phyloP scores from a whole-genome alignment of 2,329 filamentous ascomycete genomes.

The Xylaria sp. region DNA sequence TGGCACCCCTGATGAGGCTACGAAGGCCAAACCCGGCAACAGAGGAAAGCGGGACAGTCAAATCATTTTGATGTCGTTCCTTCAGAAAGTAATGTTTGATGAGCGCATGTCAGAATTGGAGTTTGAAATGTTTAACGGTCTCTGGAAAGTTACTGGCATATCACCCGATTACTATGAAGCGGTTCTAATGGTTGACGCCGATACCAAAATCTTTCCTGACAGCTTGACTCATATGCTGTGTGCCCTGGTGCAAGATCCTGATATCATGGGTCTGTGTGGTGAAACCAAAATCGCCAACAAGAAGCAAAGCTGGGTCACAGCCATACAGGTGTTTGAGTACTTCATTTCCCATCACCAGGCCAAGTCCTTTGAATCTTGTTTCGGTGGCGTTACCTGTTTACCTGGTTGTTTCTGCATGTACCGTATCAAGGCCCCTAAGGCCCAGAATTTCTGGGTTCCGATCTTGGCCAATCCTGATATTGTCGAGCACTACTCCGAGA shows the following conservation, averaged over 20 bases:
- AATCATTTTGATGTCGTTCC: conserved; percentile 98
- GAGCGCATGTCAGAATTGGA: conserved; percentile 99
- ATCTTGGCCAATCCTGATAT: conserved; percentile 98
- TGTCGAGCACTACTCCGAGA: conserved; percentile 99
- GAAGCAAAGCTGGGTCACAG: conserved; percentile 90
- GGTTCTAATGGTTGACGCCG: conserved; percentile 98
- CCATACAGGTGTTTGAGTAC: conserved; percentile 99
- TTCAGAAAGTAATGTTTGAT: conserved; percentile 99
- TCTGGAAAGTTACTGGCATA: conserved; percentile 99
- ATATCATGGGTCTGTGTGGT: conserved; percentile 98
- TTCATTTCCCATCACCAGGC: conserved; percentile 98
- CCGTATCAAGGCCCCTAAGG: conserved; percentile 98
- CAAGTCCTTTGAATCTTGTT: conserved; percentile 98
- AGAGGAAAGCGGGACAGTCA: conserved; percentile 98
- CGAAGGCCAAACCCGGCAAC: conserved; percentile 89
- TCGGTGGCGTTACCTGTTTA: conserved; percentile 98
- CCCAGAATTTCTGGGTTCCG: conserved; percentile 99
- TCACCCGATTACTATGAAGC: conserved; percentile 98
- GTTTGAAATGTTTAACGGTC: conserved; percentile 99
- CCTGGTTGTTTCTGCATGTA: conserved; percentile 99
- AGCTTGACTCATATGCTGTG: conserved; percentile 98
- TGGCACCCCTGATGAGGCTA: conserved; percentile 87
- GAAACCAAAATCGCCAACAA: conserved; percentile 99
- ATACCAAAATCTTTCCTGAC: conserved; percentile 99
- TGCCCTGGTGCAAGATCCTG: conserved; percentile 98